These are phyloP conservation scores for Verticillium tricorpus DNA, from an alignment of 2,329 filamentous ascomycete genomes.

Conservation along the genomic window DNA sequence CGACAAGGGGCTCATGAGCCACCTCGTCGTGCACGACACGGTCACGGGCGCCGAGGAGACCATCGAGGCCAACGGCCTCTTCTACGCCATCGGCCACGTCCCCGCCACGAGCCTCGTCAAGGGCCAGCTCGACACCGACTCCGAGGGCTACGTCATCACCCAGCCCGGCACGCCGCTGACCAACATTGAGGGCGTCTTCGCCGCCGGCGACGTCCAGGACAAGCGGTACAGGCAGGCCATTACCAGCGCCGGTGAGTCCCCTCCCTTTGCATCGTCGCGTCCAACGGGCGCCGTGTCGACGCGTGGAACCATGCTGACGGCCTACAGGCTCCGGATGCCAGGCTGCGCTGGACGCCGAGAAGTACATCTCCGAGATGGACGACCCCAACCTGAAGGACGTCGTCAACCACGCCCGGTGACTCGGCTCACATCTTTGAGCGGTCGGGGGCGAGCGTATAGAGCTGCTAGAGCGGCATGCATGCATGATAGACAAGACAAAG, in stretches of 20 bases:
- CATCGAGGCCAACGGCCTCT: constrained; percentile 86
- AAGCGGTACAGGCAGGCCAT: constrained; percentile 98
- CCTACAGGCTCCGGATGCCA: constrained; percentile 80
- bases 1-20: constrained; percentile 80
- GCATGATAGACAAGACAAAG: background rate
- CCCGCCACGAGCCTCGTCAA: constrained; percentile 89
- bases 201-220: constrained; percentile 96
- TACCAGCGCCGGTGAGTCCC: constrained; percentile 80
- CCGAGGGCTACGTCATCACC: constrained; percentile 87
- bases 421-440: constrained; percentile 10
- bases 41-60: constrained; percentile 72
- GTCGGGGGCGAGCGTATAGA: background rate
- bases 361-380: constrained; percentile 78
- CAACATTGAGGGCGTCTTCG: constrained; percentile 87
- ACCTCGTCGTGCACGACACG: constrained; percentile 78
- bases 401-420: constrained; percentile 10
- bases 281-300: background rate
- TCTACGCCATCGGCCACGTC: constrained; percentile 97
- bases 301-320: constrained; percentile 10
- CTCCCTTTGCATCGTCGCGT: constrained; percentile 3
- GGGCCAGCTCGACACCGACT: constrained; percentile 82
- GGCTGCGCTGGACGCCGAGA: constrained; percentile 93
- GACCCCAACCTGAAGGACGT: constrained; percentile 23
- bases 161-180: constrained; percentile 85
- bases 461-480: background rate